Conservation (phyloP, 345 rosid genomes). For the Bruguiera gymnorhiza region DNA sequence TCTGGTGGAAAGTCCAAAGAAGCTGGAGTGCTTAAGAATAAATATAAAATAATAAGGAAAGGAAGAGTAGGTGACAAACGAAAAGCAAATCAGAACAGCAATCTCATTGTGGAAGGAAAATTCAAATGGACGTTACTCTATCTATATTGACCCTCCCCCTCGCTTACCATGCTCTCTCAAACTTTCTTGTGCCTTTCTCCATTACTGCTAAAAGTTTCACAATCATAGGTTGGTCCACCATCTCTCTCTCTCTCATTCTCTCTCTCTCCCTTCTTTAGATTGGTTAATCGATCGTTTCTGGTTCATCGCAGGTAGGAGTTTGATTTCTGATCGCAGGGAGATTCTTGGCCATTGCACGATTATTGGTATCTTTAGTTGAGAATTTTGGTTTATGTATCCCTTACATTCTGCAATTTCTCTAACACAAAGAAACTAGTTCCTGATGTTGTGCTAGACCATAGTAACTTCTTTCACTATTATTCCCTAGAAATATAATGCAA, state of each 20-base stretch:
- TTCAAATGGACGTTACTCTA: conserved; percentile 44
- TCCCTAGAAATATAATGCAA: not conserved
- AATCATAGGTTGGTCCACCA: conserved; percentile 23
- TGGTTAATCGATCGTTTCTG: not conserved
- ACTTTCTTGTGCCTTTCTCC: not conserved
- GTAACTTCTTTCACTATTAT: not conserved
- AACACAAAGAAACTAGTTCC: not conserved
- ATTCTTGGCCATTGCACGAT: not conserved
- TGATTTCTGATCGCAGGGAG: not conserved
- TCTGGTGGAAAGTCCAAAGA: too few species aligned
- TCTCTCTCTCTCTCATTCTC: conserved; percentile 11
- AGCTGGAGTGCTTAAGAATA: not conserved
- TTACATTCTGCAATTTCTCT: not conserved
- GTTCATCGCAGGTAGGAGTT: not conserved
- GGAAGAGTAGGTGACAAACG: conserved; percentile 19
- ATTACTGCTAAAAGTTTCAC: not conserved
- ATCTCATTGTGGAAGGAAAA: conserved; percentile 25
- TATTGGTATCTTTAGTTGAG: not conserved
- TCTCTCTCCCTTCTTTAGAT: not conserved
- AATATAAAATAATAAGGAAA: not conserved
- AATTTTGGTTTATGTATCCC: not conserved
- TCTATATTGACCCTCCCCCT: conserved; percentile 25
- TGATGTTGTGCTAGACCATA: not conserved
- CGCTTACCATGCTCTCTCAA: conserved; percentile 22
- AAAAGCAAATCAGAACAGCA: conserved; percentile 1